These are phyloP conservation scores for Juglanconis juglandina DNA, from an alignment of 2,329 filamentous ascomycete genomes.

Conservation along the genomic window DNA sequence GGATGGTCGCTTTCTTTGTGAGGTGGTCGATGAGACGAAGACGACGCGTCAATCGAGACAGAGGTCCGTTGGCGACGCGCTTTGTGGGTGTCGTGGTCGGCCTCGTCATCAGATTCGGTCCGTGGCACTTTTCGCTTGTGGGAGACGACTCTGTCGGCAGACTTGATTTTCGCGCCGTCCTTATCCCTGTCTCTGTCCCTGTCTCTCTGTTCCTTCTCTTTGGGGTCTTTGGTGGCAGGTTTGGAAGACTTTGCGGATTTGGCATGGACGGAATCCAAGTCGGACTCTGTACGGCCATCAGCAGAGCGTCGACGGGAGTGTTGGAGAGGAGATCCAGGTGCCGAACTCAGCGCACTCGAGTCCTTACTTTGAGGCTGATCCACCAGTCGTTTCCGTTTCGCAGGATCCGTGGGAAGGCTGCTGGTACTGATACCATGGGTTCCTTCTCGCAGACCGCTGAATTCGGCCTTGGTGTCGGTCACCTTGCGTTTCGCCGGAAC, in stretches of 20 bases:
- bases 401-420: slow-evolving; percentile 31
- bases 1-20: slow-evolving; percentile 25
- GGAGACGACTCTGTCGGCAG: slow-evolving; percentile 43
- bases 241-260: slow-evolving; percentile 40
- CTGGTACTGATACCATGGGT: neutral
- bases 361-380: slow-evolving; percentile 46
- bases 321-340: slow-evolving; percentile 52
- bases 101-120: slow-evolving; percentile 57
- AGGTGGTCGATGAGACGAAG: slow-evolving; percentile 2
- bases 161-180: slow-evolving; percentile 29
- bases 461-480: slow-evolving; percentile 32
- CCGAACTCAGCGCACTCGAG: slow-evolving; percentile 57
- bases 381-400: slow-evolving; percentile 50
- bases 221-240: slow-evolving; percentile 37
- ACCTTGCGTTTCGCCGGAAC: slow-evolving; percentile 33
- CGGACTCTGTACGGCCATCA: slow-evolving; percentile 47
- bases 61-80: slow-evolving; percentile 51
- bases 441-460: slow-evolving; percentile 27
- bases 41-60: slow-evolving; percentile 32
- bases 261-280: slow-evolving; percentile 50
- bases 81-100: slow-evolving; percentile 50
- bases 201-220: slow-evolving; percentile 30
- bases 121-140: slow-evolving; percentile 54
- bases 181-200: neutral
- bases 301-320: slow-evolving; percentile 38